These are phyloP conservation scores for Andrographis paniculata DNA, from an alignment of 305 asterid genomes.

Conservation along the genomic window DNA sequence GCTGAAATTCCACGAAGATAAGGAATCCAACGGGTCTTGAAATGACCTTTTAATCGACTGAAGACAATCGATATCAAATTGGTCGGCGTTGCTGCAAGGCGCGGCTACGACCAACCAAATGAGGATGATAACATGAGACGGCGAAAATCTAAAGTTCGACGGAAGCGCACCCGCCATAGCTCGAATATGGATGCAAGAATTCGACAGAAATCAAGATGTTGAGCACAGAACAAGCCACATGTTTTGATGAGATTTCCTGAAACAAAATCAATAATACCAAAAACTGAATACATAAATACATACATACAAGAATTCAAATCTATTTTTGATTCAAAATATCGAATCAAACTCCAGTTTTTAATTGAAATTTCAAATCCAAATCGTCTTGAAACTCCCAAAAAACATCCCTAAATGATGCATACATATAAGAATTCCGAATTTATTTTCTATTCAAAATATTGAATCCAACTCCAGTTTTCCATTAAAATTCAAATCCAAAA, in stretches of 20 bases:
- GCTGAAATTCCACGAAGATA: slow-evolving; percentile 15
- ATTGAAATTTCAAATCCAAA: too few relatives aligned
- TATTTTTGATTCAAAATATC: too few relatives aligned
- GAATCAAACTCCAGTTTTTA: too few relatives aligned
- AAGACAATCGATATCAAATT: slow-evolving; percentile 20
- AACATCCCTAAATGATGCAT: too few relatives aligned
- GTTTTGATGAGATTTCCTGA: not conserved
- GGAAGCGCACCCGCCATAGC: too few relatives aligned
- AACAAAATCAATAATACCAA: slow-evolving; percentile 1
- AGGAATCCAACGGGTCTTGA: slow-evolving; percentile 5
- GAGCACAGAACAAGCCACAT: not conserved
- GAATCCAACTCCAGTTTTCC: too few relatives aligned
- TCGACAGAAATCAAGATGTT: not conserved
- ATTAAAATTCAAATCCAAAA: too few relatives aligned
- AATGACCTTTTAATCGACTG: slow-evolving; percentile 10
- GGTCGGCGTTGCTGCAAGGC: not conserved
- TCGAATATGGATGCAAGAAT: not conserved
- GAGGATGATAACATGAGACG: not conserved
- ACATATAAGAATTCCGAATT: too few relatives aligned
- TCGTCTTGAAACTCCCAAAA: too few relatives aligned
- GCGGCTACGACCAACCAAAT: not conserved
- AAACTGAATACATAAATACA: not conserved
- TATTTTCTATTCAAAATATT: too few relatives aligned
- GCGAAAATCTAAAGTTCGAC: not conserved
- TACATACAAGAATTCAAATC: not conserved